These are phyloP conservation scores for Annulohypoxylon bovei DNA, from an alignment of 495 filamentous ascomycete genomes.

Conservation along the genomic window DNA sequence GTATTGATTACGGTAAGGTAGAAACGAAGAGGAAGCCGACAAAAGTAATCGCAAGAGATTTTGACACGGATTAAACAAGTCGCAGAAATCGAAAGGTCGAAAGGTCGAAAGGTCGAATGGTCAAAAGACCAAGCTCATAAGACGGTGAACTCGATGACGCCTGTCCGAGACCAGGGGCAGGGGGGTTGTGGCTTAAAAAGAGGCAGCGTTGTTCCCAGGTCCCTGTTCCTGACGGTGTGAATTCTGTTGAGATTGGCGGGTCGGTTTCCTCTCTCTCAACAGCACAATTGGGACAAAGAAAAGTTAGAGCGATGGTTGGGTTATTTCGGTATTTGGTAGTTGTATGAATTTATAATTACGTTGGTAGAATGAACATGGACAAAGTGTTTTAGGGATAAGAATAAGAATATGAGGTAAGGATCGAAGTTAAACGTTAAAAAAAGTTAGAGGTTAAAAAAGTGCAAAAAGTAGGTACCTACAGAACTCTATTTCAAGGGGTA, in stretches of 20 bases:
- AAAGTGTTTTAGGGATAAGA: background rate
- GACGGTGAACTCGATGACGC: constrained; percentile 40
- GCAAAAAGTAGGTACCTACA: background rate
- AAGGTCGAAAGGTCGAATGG: too few species aligned
- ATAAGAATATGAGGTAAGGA: background rate
- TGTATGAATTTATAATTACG: constrained; percentile 16
- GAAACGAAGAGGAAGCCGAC: background rate
- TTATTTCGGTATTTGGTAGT: background rate
- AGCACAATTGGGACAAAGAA: constrained; percentile 10
- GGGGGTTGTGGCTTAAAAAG: constrained; percentile 23
- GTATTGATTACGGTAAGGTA: background rate
- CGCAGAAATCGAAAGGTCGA: constrained; percentile 20
- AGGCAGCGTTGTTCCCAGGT: background rate
- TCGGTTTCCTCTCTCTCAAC: background rate
- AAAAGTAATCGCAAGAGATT: constrained; percentile 9
- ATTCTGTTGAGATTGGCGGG: constrained; percentile 32
- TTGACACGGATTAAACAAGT: constrained; percentile 13
- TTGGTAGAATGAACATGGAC: background rate
- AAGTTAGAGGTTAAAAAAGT: background rate
- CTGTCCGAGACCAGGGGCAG: constrained; percentile 18
- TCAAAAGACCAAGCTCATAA: constrained; percentile 11
- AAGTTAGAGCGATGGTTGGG: background rate
- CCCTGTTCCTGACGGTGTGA: background rate
- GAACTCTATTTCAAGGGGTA: constrained; percentile 35
- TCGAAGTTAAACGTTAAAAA: background rate